These are phyloP conservation scores for Pseudopyricularia cyperi DNA, from an alignment of 2,329 filamentous ascomycete species.

Conservation along the genomic window DNA sequence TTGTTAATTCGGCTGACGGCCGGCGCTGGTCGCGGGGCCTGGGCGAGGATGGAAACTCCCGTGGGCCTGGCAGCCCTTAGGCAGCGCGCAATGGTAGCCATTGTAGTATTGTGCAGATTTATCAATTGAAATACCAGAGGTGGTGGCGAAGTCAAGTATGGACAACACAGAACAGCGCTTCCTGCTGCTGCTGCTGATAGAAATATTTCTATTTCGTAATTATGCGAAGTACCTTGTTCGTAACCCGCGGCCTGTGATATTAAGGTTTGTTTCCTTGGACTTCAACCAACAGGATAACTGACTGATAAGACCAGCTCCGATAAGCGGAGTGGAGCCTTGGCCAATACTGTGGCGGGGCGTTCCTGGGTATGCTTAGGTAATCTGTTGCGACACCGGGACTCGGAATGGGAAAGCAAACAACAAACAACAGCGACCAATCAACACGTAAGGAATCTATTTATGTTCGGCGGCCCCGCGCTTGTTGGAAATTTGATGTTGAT, in stretches of 20 bases:
- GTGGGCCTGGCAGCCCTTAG: constrained; percentile 36
- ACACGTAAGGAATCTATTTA: not conserved
- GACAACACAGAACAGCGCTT: not conserved
- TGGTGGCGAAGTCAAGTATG: not conserved
- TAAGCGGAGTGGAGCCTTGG: too few relatives aligned
- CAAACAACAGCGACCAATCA: not conserved
- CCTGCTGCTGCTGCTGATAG: too few relatives aligned
- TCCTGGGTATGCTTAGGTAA: not conserved
- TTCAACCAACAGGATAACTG: too few relatives aligned
- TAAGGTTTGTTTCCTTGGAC: too few relatives aligned
- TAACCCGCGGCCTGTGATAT: too few relatives aligned
- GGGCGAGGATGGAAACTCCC: constrained; percentile 18
- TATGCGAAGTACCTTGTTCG: too few relatives aligned
- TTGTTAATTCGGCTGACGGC: constrained; percentile 2
- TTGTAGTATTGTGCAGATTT: constrained; percentile 15
- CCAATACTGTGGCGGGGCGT: too few relatives aligned
- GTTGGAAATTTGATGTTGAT: not conserved
- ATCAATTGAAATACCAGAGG: not conserved
- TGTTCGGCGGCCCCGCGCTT: not conserved
- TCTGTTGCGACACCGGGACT: not conserved
- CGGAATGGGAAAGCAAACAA: not conserved
- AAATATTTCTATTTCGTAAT: too few relatives aligned
- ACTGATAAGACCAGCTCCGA: too few relatives aligned
- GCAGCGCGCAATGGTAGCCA: constrained; percentile 50
- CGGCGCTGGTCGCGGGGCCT: not conserved